Evolutionary conservation across 345 rosid species (phyloP).

Genomic region (Melastoma malabathricum): DNA sequence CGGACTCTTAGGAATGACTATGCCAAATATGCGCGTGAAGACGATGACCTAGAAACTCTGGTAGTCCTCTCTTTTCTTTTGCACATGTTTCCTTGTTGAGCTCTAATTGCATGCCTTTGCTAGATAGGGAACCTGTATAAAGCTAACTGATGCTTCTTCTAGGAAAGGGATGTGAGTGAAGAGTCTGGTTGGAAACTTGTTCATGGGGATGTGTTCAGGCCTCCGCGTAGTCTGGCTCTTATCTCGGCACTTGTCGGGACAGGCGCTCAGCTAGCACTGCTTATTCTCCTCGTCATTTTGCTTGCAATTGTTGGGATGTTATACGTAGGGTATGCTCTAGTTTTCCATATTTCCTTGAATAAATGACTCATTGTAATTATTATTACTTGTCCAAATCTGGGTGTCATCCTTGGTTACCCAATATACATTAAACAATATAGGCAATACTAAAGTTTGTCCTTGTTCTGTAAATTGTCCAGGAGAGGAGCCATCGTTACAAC

Average conservation of each 20-base stretch:
- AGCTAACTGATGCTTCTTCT: constrained; percentile 8
- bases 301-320: constrained; percentile 86
- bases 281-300: constrained; percentile 84
- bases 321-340: constrained; percentile 63
- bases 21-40: constrained; percentile 93
- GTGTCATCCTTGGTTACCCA: too few relatives aligned
- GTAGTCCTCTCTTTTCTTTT: constrained; percentile 25
- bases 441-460: too few relatives aligned
- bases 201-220: constrained; percentile 92
- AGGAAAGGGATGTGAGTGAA: constrained; percentile 96
- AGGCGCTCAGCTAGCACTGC: constrained; percentile 86
- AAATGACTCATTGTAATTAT: too few relatives aligned
- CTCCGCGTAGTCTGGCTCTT: constrained; percentile 47
- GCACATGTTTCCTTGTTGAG: constrained; percentile 6
- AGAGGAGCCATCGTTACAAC: constrained; percentile 99
- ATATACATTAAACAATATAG: too few relatives aligned
- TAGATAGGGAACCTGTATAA: neutral
- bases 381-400: too few relatives aligned
- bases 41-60: constrained; percentile 89
- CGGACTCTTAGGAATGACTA: constrained; percentile 91
- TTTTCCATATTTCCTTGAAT: too few relatives aligned
- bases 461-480: constrained; percentile 26
- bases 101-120: constrained; percentile 9
- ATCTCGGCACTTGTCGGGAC: constrained; percentile 93
- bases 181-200: constrained; percentile 99